phyloP scores from a whole-genome alignment of 805 yeast species.

The Saccharomycopsis malanga region DNA sequence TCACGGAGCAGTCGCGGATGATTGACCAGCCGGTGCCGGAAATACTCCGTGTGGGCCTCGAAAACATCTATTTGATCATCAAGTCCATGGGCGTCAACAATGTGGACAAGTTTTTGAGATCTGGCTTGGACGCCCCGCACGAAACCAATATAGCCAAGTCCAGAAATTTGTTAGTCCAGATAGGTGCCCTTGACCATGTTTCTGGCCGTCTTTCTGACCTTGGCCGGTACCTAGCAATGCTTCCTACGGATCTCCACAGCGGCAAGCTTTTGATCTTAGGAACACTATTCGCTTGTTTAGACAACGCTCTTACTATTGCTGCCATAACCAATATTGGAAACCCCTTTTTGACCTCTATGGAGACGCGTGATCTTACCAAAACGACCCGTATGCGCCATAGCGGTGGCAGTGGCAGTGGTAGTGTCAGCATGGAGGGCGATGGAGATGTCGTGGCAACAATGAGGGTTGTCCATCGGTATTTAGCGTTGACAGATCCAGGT shows the following conservation, averaged over 20 bases:
- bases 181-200: slow-evolving; percentile 56
- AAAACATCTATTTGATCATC: slow-evolving; percentile 73
- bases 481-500: slow-evolving; percentile 27
- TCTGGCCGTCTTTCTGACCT: slow-evolving; percentile 48
- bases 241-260: slow-evolving; percentile 80
- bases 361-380: slow-evolving; percentile 59
- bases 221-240: slow-evolving; percentile 70
- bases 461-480: background rate
- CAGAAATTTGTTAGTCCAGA: slow-evolving; percentile 44
- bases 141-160: slow-evolving; percentile 45
- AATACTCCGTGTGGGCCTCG: slow-evolving; percentile 75
- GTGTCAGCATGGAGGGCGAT: slow-evolving; percentile 31
- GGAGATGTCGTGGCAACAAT: background rate
- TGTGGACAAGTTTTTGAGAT: slow-evolving; percentile 60
- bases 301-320: slow-evolving; percentile 71
- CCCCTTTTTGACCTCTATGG: slow-evolving; percentile 57
- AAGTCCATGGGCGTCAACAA: slow-evolving; percentile 81
- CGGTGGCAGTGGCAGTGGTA: slow-evolving; percentile 27
- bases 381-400: slow-evolving; percentile 25
- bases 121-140: slow-evolving; percentile 81
- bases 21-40: slow-evolving; percentile 78
- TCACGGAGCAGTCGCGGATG: slow-evolving; percentile 52
- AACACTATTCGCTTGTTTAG: slow-evolving; percentile 76
- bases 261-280: slow-evolving; percentile 79
- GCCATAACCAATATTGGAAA: slow-evolving; percentile 66